phyloP scores from a whole-genome alignment of 257 asterid species.

The Salvia rosmarinus region DNA sequence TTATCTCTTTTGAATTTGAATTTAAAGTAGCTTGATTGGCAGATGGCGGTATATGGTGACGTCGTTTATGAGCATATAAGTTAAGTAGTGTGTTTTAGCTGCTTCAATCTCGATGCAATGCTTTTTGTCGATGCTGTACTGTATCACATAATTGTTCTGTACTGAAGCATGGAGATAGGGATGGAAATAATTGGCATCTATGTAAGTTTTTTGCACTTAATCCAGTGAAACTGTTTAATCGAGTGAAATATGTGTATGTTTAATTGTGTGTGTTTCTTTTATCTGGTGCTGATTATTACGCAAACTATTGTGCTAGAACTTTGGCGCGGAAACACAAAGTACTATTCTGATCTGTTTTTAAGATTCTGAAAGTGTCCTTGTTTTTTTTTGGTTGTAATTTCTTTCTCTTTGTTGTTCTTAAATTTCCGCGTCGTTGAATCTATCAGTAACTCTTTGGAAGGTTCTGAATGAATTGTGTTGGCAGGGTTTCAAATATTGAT shows the following conservation, averaged over 20 bases:
- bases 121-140: constrained; percentile 20
- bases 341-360: not conserved
- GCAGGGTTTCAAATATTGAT: constrained; percentile 2
- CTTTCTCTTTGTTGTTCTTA: not conserved
- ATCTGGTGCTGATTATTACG: constrained; percentile 23
- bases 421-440: not conserved
- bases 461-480: constrained; percentile 7
- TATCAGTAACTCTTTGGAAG: not conserved
- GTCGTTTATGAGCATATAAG: constrained; percentile 10
- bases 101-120: constrained; percentile 53
- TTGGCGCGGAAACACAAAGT: too few relatives aligned
- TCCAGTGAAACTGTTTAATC: too few relatives aligned
- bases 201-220: constrained; percentile 27
- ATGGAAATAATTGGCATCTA: constrained; percentile 5
- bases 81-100: constrained; percentile 29
- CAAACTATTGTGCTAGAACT: too few relatives aligned
- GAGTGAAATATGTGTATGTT: not conserved
- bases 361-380: not conserved
- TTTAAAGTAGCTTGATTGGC: constrained; percentile 28
- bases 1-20: constrained; percentile 45
- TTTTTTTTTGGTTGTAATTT: not conserved
- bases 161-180: constrained; percentile 24
- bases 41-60: constrained; percentile 11
- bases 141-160: constrained; percentile 23
- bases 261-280: not conserved